phyloP scores from a whole-genome alignment of 1,284 basidiomycete genomes.

The Leccinum griseonigrum region DNA sequence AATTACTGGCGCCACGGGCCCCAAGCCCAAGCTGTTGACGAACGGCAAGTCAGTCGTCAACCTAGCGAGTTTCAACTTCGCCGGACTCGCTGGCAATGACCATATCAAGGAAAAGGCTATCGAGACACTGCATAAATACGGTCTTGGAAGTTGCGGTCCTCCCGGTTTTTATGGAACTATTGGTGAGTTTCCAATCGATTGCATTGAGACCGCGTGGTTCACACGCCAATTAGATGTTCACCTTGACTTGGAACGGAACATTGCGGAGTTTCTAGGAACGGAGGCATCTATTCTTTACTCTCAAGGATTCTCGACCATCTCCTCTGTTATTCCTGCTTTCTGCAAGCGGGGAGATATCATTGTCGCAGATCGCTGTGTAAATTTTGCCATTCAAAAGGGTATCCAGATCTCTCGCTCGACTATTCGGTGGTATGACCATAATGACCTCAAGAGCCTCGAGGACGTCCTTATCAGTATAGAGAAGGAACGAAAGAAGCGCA shows the following conservation, averaged over 20 bases:
- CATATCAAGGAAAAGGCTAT: conserved; percentile 84
- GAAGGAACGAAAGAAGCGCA: conserved; percentile 85
- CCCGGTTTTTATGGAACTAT: conserved; percentile 98
- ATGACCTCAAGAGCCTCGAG: conserved; percentile 89
- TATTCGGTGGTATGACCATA: conserved; percentile 95
- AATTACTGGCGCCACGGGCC: conserved; percentile 78
- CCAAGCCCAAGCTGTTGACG: conserved; percentile 75
- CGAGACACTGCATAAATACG: conserved; percentile 87
- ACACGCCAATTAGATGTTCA: conserved; percentile 73
- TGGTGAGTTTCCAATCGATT: conserved; percentile 50
- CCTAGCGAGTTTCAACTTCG: conserved; percentile 91
- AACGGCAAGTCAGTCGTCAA: conserved; percentile 85
- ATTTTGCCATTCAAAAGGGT: conserved; percentile 97
- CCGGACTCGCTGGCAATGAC: conserved; percentile 88
- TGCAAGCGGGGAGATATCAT: conserved; percentile 98
- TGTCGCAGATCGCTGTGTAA: conserved; percentile 93
- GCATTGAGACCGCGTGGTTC: neutral
- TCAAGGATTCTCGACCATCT: conserved; percentile 90
- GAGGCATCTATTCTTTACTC: conserved; percentile 93
- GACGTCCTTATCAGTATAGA: conserved; percentile 82
- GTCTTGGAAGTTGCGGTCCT: conserved; percentile 94
- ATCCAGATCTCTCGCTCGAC: conserved; percentile 93
- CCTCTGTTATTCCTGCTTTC: conserved; percentile 96
- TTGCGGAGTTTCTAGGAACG: conserved; percentile 89
- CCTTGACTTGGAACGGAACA: conserved; percentile 82